These are phyloP conservation scores for Pelargonium hybrid DNA, from an alignment of 441 rosid genomes.

Conservation along the genomic window DNA sequence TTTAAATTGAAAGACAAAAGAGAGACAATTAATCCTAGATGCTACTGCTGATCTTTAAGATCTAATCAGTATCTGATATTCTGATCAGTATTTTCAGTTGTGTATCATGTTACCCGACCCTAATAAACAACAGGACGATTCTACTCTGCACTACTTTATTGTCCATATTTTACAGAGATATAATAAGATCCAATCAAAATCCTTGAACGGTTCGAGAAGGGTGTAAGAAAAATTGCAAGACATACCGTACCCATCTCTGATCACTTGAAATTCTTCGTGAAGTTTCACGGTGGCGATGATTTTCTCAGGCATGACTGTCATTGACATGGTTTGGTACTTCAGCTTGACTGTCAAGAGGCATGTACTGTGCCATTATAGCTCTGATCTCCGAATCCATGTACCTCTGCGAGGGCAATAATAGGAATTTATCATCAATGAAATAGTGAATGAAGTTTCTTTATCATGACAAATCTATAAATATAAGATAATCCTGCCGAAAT, in stretches of 20 bases:
- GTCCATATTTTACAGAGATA: conserved; percentile 26
- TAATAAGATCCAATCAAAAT: conserved; percentile 21
- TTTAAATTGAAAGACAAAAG: conserved; percentile 3
- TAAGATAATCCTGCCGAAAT: background rate
- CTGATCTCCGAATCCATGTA: conserved; percentile 99
- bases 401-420: conserved; percentile 38
- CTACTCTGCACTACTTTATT: conserved; percentile 24
- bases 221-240: background rate
- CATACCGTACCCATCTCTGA: conserved; percentile 7
- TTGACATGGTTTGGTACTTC: conserved; percentile 59
- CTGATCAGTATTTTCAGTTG: conserved; percentile 19
- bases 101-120: conserved; percentile 14
- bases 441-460: background rate
- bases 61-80: conserved; percentile 10
- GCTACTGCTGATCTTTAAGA: conserved; percentile 22
- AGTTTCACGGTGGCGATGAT: background rate
- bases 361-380: conserved; percentile 99
- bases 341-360: conserved; percentile 89
- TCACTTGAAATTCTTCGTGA: conserved; percentile 5
- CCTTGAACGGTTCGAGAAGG: conserved; percentile 10
- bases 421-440: background rate
- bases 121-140: conserved; percentile 13
- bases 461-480: background rate
- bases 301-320: conserved; percentile 43
- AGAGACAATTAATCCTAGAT: conserved; percentile 14